Evolutionary conservation across 805 yeast genomes (phyloP), one percentile per base, ranked within the genome.

Genomic region (Pachysolen tannophilus): DNA sequence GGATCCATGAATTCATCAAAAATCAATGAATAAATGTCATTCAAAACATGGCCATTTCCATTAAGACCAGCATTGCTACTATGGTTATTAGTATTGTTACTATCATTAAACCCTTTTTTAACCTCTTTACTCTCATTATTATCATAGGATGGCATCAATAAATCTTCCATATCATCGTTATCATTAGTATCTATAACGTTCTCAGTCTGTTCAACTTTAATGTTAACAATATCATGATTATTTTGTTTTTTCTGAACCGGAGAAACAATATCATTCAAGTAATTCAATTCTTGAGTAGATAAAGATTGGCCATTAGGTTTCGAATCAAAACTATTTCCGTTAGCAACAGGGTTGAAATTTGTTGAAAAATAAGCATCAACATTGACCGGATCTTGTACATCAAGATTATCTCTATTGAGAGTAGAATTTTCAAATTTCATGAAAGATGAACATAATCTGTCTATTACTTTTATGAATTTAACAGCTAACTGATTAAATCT

Each of bases 11-110:
- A 56, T 28, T 65, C 71, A 42, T 64, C 69, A 45, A 64, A 63
- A n/a, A 67, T 61, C 45, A 66, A 44, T 1, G 69, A 60, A 40
- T 67, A 67, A 33, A 67, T 62, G 43, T 68, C 72, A 28, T 56
- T 56, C 40, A 64, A 46, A 16, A 60, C 50, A 28, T 50, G 63
- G 33, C 20, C 18, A 29, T 26, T 32, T 20, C 16, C 14, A 16
- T 32, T 24, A 8, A 18, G 8, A 25, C 24, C 23, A 26, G 15
- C 24, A 30, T 23, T 18, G 28, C 16, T 32, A 20, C 16, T 28
- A 30, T 16, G 26, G 34, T 26, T 31, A 30, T 13, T 32, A 30
- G 19, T 31, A 36, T 21, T 24, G 30, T 20, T 34, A 23, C n/a
- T 32, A 37, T 11, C 18, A 11, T 10, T 26, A 26, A 13, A 20